Conservation (phyloP, 2,329 filamentous ascomycete genomes). For the Beauveria medogensis region DNA sequence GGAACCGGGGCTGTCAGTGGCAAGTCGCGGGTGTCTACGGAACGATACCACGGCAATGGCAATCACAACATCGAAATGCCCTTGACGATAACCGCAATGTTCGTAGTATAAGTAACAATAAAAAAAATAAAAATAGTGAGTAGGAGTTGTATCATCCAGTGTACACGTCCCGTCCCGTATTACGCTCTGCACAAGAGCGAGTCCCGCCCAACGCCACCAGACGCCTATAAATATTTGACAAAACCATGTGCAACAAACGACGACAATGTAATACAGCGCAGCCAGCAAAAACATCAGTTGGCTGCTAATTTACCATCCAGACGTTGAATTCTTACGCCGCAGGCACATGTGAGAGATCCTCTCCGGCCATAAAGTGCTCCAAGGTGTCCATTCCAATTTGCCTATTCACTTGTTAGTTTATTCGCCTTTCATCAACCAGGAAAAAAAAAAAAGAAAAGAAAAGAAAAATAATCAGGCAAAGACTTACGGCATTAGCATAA, state of each 20-base stretch:
- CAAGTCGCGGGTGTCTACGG: no score
- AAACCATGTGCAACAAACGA: not conserved
- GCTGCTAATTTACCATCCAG: not conserved
- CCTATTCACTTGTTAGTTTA: conserved; percentile 14
- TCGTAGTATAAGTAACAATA: no score
- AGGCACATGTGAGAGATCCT: conserved; percentile 13
- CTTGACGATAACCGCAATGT: no score
- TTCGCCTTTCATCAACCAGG: not conserved
- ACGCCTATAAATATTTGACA: not conserved
- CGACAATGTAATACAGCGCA: not conserved
- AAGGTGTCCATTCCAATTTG: conserved; percentile 28
- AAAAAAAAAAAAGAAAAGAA: no score
- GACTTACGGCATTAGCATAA: conserved; percentile 31
- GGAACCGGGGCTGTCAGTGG: no score
- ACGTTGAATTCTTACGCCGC: not conserved
- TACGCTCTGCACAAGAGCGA: not conserved
- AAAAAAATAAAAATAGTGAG: no score
- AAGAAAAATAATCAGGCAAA: not conserved
- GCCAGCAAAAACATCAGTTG: not conserved
- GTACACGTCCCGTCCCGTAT: no score
- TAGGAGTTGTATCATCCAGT: no score
- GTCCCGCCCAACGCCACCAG: not conserved
- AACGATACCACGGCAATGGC: no score
- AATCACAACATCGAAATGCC: no score
- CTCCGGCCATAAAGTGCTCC: conserved; percentile 29